phyloP scores from a whole-genome alignment of 75 land plant species.

The Selaginella tamariscina region DNA sequence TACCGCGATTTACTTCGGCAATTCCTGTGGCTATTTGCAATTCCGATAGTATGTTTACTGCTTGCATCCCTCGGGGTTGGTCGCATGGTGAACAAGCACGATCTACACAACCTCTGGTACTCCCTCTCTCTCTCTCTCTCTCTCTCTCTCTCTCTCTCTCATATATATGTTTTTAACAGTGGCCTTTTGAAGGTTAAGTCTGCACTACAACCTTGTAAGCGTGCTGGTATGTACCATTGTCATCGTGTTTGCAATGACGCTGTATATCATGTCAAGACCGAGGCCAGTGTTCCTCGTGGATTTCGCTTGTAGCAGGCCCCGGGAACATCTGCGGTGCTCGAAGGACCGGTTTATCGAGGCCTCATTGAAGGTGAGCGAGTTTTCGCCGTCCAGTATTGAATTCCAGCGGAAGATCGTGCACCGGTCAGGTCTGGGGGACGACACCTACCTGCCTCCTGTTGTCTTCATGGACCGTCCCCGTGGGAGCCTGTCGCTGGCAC shows the following conservation, averaged over 20 bases:
- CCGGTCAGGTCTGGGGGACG: constrained; percentile 33
- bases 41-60: neutral
- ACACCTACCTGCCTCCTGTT: constrained; percentile 14
- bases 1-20: neutral
- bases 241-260: constrained; percentile 14
- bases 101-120: neutral
- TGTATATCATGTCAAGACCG: constrained; percentile 15
- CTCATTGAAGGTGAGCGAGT: neutral
- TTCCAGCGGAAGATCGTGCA: constrained; percentile 29
- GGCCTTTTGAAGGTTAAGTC: too few species aligned
- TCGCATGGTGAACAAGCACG: too few species aligned
- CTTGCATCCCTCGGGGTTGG: neutral
- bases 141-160: too few species aligned
- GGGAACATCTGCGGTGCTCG: constrained; percentile 28
- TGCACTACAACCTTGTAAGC: neutral
- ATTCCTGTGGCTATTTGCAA: neutral
- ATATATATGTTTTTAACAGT: too few species aligned
- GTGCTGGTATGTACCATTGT: neutral
- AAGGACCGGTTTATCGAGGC: constrained; percentile 13
- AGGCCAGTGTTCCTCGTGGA: constrained; percentile 45
- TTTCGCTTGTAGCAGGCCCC: constrained; percentile 47
- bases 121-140: too few species aligned
- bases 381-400: constrained; percentile 6
- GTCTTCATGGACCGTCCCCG: neutral
- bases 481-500: constrained; percentile 11